A percentile compares a stretch with the other conserved stretches of the same genome.
phyloP scores from a whole-genome alignment of 108 stramenopile species.

The Asterionellopsis glacialis region DNA sequence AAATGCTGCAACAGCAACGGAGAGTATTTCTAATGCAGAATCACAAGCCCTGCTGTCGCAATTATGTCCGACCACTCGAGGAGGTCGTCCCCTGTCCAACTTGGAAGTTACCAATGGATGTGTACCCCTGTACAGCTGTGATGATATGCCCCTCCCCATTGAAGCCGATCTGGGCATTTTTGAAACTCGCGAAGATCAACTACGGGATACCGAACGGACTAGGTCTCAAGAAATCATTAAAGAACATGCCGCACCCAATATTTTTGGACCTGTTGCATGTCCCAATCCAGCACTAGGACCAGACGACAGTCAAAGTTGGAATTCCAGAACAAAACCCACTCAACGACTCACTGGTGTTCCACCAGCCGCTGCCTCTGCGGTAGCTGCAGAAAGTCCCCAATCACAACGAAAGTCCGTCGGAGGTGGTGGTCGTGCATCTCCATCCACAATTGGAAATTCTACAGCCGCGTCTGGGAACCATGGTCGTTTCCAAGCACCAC shows the following conservation, averaged over 20 bases:
- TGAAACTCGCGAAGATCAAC: constrained; percentile 83
- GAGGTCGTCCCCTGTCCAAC: constrained; percentile 71
- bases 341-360: neutral
- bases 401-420: neutral
- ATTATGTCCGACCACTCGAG: constrained; percentile 17
- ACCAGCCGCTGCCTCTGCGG: neutral
- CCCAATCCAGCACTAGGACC: constrained; percentile 70
- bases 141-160: constrained; percentile 73
- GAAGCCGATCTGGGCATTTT: constrained; percentile 75
- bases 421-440: neutral
- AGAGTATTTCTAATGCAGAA: constrained; percentile 20
- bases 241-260: constrained; percentile 59
- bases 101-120: constrained; percentile 77
- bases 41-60: constrained; percentile 6
- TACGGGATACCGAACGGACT: constrained; percentile 42
- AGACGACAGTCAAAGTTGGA: constrained; percentile 83
- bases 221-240: constrained; percentile 68
- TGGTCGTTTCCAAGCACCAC: neutral
- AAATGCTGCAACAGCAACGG: constrained; percentile 15
- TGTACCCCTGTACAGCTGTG: constrained; percentile 73
- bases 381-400: neutral
- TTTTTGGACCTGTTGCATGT: constrained; percentile 73
- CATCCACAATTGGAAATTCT: neutral
- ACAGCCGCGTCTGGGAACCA: neutral
- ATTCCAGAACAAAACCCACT: constrained; percentile 34